Conservation (phyloP, 75 land plant species). For the Adiantum capillusveneris region DNA sequence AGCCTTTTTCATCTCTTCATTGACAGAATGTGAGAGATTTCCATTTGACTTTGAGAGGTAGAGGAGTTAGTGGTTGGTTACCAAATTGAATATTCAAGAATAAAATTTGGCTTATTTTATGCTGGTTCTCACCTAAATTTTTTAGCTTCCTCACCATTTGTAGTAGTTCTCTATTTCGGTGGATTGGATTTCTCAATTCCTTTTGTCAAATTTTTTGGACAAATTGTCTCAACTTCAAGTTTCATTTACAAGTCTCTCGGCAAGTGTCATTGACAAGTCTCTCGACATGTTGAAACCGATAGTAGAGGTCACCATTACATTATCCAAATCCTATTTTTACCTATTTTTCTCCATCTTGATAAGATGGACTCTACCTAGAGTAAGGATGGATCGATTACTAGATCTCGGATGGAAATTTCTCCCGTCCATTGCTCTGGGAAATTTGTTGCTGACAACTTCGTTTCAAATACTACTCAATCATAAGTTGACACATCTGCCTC, state of each 20-base stretch:
- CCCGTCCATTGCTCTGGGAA: background rate
- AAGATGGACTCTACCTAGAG: background rate
- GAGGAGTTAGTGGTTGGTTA: slow-evolving; percentile 6
- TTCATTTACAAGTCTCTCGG: background rate
- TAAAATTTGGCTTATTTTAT: slow-evolving; percentile 6
- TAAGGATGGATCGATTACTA: background rate
- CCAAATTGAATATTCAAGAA: slow-evolving; percentile 5
- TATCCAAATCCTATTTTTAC: background rate
- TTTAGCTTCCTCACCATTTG: slow-evolving; percentile 4
- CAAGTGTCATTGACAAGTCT: background rate
- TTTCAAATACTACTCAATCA: background rate
- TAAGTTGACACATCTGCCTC: background rate
- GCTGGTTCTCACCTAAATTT: slow-evolving; percentile 1
- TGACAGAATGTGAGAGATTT: background rate
- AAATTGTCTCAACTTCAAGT: background rate
- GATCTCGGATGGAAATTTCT: background rate
- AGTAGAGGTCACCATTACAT: background rate
- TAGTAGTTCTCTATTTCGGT: background rate
- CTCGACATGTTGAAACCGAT: background rate
- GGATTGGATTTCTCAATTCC: background rate
- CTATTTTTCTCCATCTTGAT: background rate
- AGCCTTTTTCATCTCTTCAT: background rate
- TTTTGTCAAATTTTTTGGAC: background rate
- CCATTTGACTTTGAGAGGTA: background rate
- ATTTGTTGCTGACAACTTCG: background rate